These are phyloP conservation scores for Mayamaea pseudoterrestris DNA, from an alignment of 108 stramenopile genomes.

Conservation along the genomic window DNA sequence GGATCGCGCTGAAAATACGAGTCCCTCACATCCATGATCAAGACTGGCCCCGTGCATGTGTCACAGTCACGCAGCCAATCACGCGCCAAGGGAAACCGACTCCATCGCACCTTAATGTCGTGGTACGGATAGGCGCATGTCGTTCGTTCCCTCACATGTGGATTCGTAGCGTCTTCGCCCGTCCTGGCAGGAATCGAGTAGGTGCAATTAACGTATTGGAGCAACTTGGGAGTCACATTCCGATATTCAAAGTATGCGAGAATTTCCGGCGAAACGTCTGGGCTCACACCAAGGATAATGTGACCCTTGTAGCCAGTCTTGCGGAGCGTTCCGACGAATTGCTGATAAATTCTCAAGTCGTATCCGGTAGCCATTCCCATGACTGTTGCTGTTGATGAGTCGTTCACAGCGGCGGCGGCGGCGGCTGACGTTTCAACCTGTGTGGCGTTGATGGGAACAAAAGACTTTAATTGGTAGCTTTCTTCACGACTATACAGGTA, in stretches of 20 bases:
- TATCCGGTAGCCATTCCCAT: conserved; percentile 41
- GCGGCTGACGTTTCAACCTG: too few species aligned
- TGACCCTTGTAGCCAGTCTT: conserved; percentile 52
- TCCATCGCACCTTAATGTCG: conserved; percentile 48
- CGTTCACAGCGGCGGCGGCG: too few species aligned
- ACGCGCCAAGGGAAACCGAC: conserved; percentile 41
- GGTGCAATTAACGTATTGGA: conserved; percentile 10
- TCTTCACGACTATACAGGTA: too few species aligned
- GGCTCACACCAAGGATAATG: conserved; percentile 47
- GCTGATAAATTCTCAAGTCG: conserved; percentile 16
- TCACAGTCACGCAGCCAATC: conserved; percentile 53
- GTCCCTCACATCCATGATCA: conserved; percentile 56
- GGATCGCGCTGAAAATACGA: conserved; percentile 63
- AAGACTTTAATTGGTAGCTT: too few species aligned
- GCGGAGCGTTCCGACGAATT: conserved; percentile 55
- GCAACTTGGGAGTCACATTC: conserved; percentile 34
- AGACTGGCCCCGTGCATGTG: conserved; percentile 58
- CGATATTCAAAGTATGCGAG: conserved; percentile 27
- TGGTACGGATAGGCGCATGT: conserved; percentile 29
- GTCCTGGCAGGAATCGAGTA: conserved; percentile 2
- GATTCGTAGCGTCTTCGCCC: background rate
- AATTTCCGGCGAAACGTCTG: conserved; percentile 11
- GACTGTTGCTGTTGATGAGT: conserved; percentile 20
- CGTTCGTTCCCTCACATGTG: conserved; percentile 4
- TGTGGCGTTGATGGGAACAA: too few species aligned